Evolutionary conservation across 768 basidiomycete genomes (phyloP), one percentile per base, ranked within the genome.

Genomic region (Butyriboletus loyo): DNA sequence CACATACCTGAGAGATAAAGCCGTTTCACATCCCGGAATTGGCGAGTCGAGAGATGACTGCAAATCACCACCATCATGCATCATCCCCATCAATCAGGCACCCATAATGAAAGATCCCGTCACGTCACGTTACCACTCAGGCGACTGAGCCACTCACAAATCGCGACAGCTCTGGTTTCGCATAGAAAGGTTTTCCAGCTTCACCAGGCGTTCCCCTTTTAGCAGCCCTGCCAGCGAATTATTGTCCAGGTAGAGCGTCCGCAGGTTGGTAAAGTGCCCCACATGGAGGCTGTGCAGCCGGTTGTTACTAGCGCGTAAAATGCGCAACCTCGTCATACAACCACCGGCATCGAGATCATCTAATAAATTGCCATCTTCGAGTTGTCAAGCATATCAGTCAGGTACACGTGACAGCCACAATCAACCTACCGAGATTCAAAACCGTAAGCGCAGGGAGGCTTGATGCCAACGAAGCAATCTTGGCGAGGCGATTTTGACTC

Each of bases 171-270:
- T 78, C 72, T 99, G 96, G 71, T 93, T 92, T 69, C 97, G 81
- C 75, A 98, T 59, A 64, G 91, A 94, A 46, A 99, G 76, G 63
- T 92, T 92, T 71, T 98, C 94, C 64, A 99, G 74, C 70, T 83
- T 89, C 46, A 68, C 72, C 60, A 90, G 72, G 15, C 80, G 76
- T 55, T 81, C 77, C 63, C 82, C 72, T 67, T 81, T 82, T 41
- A 62, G 68, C 45, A 89, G 66, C 42, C 73, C 64, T 30, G 67
- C 72, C 30, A 91, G 75, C 36, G 69, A 68, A 66, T 97, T 96
- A 69, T 86, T 85, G 76, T 99, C 97, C 70, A 89, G 83, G 69
- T 97, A 98, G 14, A 99, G 81, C 66, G 91, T 96, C 58, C 93
- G 83, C 62, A 98, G 72, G 68, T 84, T 85, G 3, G 81, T 74